Percentiles rank a stretch among this genome's conserved stretches.
These are phyloP conservation scores for Aspergillus novoparasiticus DNA, from an alignment of 2,329 filamentous ascomycete genomes.

Conservation along the genomic window DNA sequence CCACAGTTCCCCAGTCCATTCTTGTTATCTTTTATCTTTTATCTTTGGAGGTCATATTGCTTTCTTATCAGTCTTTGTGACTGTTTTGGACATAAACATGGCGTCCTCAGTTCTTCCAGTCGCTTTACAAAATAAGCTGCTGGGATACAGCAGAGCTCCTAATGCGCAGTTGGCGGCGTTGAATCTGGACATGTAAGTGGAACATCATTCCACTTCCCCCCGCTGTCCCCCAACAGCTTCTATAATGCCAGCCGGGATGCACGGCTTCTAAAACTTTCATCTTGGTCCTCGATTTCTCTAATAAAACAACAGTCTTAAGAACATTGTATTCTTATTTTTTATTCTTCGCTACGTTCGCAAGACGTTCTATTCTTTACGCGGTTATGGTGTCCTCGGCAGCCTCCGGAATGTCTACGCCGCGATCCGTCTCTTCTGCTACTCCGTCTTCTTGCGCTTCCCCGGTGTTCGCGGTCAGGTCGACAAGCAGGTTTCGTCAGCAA, in stretches of 20 bases:
- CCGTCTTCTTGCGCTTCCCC: constrained; percentile 80
- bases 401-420: constrained; percentile 72
- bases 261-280: neutral
- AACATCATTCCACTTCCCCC: constrained; percentile 6
- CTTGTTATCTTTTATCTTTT: constrained; percentile 1
- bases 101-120: constrained; percentile 45
- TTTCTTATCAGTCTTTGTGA: constrained; percentile 9
- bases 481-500: constrained; percentile 77
- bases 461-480: constrained; percentile 85
- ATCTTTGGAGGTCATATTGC: constrained; percentile 7
- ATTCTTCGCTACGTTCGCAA: constrained; percentile 80
- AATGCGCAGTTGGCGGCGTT: constrained; percentile 37
- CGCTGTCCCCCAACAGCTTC: neutral
- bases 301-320: constrained; percentile 65
- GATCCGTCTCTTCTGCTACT: constrained; percentile 74
- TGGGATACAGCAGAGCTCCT: constrained; percentile 37
- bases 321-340: constrained; percentile 87
- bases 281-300: constrained; percentile 8
- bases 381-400: constrained; percentile 82
- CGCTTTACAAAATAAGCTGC: constrained; percentile 48
- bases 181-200: constrained; percentile 48
- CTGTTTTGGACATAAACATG: constrained; percentile 31
- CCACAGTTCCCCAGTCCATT: constrained; percentile 14
- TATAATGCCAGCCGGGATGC: neutral
- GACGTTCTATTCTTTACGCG: constrained; percentile 80